These are phyloP conservation scores for Elaeis oleifera DNA, from an alignment of 202 grass and related monocot genomes.

Conservation along the genomic window DNA sequence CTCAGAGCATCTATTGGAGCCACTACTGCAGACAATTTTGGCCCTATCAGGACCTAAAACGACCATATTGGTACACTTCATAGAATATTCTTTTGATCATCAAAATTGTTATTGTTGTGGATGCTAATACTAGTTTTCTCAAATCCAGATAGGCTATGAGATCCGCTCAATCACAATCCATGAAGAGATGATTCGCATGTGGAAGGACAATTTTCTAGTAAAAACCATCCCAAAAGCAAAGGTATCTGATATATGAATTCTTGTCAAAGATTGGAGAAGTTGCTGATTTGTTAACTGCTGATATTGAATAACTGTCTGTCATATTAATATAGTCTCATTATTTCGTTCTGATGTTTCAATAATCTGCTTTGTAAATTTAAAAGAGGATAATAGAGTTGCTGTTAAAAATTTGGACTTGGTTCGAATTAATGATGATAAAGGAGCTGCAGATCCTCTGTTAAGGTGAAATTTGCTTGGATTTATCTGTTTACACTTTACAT, in stretches of 20 bases:
- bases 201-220: slow-evolving; percentile 70
- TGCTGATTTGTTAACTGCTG: too few species aligned
- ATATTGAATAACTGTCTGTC: too few species aligned
- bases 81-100: not conserved
- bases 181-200: slow-evolving; percentile 84
- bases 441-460: too few species aligned
- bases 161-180: slow-evolving; percentile 72
- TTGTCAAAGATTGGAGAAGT: too few species aligned
- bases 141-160: slow-evolving; percentile 69
- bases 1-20: slow-evolving; percentile 67
- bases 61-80: slow-evolving; percentile 43
- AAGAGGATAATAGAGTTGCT: too few species aligned
- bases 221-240: slow-evolving; percentile 69
- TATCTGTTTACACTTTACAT: too few species aligned
- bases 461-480: too few species aligned
- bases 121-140: not conserved
- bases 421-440: too few species aligned
- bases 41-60: slow-evolving; percentile 84
- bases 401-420: too few species aligned
- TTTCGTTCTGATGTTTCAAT: too few species aligned
- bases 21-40: slow-evolving; percentile 71
- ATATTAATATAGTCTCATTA: too few species aligned
- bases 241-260: slow-evolving; percentile 21
- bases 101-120: not conserved
- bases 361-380: too few species aligned